Conservation (phyloP, 176 grass and related monocot genomes). For the Ampelocalamus luodianensis region DNA sequence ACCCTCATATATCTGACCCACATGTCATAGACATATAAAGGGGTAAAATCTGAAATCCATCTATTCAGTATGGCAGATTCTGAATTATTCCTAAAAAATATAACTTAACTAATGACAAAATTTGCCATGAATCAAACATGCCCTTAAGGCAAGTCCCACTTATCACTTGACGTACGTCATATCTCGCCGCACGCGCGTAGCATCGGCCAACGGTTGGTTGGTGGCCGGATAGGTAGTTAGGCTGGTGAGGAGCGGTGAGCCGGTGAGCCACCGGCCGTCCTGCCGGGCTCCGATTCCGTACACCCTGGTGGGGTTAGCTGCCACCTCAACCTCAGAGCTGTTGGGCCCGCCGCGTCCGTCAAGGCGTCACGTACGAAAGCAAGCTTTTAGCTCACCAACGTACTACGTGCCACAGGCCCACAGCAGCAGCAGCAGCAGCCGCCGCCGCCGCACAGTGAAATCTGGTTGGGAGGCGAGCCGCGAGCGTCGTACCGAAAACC, state of each 20-base stretch:
- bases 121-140: no score
- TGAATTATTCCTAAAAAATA: no score
- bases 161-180: not conserved
- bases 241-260: not conserved
- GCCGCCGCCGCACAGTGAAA: not conserved
- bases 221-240: not conserved
- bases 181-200: not conserved
- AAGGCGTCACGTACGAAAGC: not conserved
- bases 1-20: no score
- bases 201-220: conserved; percentile 8
- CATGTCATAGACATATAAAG: no score
- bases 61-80: no score
- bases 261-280: not conserved
- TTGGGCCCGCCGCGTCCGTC: not conserved
- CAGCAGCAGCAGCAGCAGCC: not conserved
- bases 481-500: not conserved
- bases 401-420: not conserved
- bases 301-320: not conserved
- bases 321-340: not conserved
- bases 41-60: no score
- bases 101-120: no score
- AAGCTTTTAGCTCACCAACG: not conserved
- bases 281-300: conserved; percentile 10
- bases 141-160: not conserved
- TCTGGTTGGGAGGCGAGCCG: not conserved